Conservation (phyloP, 306 rosid genomes). For the Begonia loranthoides region DNA sequence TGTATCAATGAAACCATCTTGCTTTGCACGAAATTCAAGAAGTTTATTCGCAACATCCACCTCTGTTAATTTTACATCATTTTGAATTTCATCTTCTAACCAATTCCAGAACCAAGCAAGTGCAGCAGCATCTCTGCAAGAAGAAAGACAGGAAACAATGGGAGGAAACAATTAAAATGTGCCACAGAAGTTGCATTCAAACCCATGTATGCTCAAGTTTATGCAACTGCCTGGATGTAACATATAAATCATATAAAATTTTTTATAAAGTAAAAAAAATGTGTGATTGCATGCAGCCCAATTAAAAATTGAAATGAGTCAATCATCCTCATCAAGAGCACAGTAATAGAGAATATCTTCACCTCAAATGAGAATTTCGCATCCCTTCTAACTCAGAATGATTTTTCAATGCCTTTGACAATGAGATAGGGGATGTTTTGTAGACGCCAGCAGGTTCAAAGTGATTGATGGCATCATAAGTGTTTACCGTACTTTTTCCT, state of each 20-base stretch:
- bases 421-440: conserved; percentile 53
- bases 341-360: conserved; percentile 10
- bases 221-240: not conserved
- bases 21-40: conserved; percentile 76
- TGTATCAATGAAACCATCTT: conserved; percentile 81
- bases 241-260: not conserved
- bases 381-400: conserved; percentile 76
- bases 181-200: not conserved
- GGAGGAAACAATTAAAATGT: not conserved
- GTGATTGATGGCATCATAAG: conserved; percentile 25
- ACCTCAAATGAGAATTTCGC: conserved; percentile 78
- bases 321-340: too few species aligned
- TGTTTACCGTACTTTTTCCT: conserved; percentile 25
- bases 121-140: conserved; percentile 88
- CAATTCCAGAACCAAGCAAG: conserved; percentile 89
- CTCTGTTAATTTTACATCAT: conserved; percentile 48
- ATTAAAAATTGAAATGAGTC: too few species aligned
- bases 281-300: too few species aligned
- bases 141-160: not conserved
- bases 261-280: too few species aligned
- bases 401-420: conserved; percentile 83
- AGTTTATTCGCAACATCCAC: conserved; percentile 78
- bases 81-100: conserved; percentile 62
- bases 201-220: not conserved
- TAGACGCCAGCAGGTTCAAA: conserved; percentile 32